A percentile compares a stretch with the other conserved stretches of the same genome.
phyloP scores from a whole-genome alignment of 176 grass and related monocot species.

The Cocos nucifera region DNA sequence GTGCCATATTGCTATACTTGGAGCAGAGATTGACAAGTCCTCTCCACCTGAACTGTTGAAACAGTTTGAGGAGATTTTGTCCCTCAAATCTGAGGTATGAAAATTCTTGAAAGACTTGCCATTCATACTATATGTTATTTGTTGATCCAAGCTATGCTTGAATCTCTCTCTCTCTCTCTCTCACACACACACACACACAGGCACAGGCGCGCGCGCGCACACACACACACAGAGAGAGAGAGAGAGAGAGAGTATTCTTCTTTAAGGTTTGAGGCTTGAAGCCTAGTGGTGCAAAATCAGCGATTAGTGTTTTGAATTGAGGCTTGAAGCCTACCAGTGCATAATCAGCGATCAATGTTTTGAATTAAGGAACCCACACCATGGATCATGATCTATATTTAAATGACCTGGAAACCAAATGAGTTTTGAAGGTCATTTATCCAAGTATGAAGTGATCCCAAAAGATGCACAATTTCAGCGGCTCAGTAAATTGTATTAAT shows the following conservation, averaged over 20 bases:
- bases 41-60: constrained; percentile 30
- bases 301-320: too few species aligned
- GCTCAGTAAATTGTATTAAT: too few species aligned
- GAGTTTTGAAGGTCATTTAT: too few species aligned
- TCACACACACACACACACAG: too few species aligned
- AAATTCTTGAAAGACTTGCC: not conserved
- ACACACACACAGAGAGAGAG: too few species aligned
- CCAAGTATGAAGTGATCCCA: too few species aligned
- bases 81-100: constrained; percentile 22
- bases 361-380: too few species aligned
- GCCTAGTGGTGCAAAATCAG: constrained; percentile 25
- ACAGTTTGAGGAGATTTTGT: constrained; percentile 34
- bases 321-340: constrained; percentile 23
- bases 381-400: too few species aligned
- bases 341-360: not conserved
- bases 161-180: too few species aligned
- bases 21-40: constrained; percentile 25
- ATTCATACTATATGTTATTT: not conserved
- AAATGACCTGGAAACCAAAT: too few species aligned
- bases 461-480: too few species aligned
- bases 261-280: constrained; percentile 19
- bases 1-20: constrained; percentile 30
- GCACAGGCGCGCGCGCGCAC: too few species aligned
- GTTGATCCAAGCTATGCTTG: not conserved
- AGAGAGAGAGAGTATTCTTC: not conserved